These are phyloP conservation scores for Byssochlamys sp. DNA, from an alignment of 2,329 filamentous ascomycete species.

Conservation along the genomic window DNA sequence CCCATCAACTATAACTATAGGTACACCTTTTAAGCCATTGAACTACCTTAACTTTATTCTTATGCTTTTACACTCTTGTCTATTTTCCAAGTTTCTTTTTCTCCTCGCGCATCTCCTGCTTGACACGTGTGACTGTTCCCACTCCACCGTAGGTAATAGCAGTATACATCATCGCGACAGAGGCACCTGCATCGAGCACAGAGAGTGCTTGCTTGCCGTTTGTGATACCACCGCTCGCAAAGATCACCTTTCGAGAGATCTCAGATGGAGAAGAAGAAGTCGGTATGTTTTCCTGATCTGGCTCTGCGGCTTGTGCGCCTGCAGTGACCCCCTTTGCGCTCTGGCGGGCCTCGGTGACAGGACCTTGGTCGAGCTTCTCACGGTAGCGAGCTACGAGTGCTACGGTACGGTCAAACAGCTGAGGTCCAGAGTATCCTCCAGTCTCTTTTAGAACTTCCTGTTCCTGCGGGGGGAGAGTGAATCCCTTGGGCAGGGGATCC, in stretches of 20 bases:
- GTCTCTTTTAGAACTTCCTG: slow-evolving; percentile 60
- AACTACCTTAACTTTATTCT: neutral
- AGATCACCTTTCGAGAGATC: slow-evolving; percentile 61
- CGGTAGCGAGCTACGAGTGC: slow-evolving; percentile 72
- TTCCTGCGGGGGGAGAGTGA: slow-evolving; percentile 57
- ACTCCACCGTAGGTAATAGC: slow-evolving; percentile 55
- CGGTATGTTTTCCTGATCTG: slow-evolving; percentile 10
- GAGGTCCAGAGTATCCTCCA: slow-evolving; percentile 83
- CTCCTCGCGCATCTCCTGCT: slow-evolving; percentile 38
- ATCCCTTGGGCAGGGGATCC: slow-evolving; percentile 58
- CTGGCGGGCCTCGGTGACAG: slow-evolving; percentile 14
- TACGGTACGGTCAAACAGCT: slow-evolving; percentile 72
- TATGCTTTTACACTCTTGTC: slow-evolving; percentile 5
- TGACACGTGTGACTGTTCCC: slow-evolving; percentile 49
- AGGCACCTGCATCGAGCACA: slow-evolving; percentile 79
- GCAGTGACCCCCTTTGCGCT: slow-evolving; percentile 6
- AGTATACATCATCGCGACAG: slow-evolving; percentile 86
- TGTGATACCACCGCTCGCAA: slow-evolving; percentile 86
- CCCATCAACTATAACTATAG: too few relatives aligned
- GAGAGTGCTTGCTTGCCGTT: slow-evolving; percentile 74
- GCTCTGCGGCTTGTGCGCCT: slow-evolving; percentile 11
- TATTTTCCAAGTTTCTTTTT: slow-evolving; percentile 18
- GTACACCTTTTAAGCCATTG: neutral
- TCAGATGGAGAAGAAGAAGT: slow-evolving; percentile 3
- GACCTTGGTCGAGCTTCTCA: slow-evolving; percentile 50